phyloP scores from a whole-genome alignment of 2,329 filamentous ascomycete species.

The Fusarium veterinarium region DNA sequence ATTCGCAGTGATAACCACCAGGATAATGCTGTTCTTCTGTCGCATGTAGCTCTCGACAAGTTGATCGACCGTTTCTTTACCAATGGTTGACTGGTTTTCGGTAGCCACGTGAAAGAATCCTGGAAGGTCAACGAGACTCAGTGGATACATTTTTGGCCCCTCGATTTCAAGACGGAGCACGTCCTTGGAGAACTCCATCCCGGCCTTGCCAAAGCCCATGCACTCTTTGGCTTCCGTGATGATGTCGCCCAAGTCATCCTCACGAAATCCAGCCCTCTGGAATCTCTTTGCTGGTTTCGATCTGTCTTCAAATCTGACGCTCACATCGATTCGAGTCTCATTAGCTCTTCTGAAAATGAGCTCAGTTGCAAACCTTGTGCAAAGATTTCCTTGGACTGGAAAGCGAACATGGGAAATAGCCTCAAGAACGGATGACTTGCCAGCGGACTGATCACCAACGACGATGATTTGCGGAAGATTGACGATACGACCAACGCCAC shows the following conservation, averaged over 20 bases:
- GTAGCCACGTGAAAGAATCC: slow-evolving; percentile 54
- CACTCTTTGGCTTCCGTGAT: slow-evolving; percentile 62
- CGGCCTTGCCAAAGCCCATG: slow-evolving; percentile 57
- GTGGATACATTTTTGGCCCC: slow-evolving; percentile 56
- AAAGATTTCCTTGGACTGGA: slow-evolving; percentile 64
- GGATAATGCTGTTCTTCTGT: slow-evolving; percentile 68
- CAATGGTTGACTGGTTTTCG: slow-evolving; percentile 47
- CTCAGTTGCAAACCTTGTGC: slow-evolving; percentile 72
- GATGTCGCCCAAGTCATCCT: slow-evolving; percentile 58
- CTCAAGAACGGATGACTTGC: slow-evolving; percentile 74
- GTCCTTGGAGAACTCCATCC: slow-evolving; percentile 56
- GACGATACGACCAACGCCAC: slow-evolving; percentile 60
- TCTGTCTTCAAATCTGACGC: slow-evolving; percentile 53
- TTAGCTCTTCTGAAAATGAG: slow-evolving; percentile 61
- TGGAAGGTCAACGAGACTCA: slow-evolving; percentile 68
- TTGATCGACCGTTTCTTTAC: slow-evolving; percentile 48
- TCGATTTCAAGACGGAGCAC: slow-evolving; percentile 60
- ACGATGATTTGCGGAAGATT: slow-evolving; percentile 67
- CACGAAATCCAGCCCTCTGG: slow-evolving; percentile 50
- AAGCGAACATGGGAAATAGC: slow-evolving; percentile 72
- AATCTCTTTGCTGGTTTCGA: slow-evolving; percentile 38
- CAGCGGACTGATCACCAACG: slow-evolving; percentile 69
- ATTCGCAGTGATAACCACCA: slow-evolving; percentile 64
- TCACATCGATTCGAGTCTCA: slow-evolving; percentile 54
- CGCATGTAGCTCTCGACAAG: slow-evolving; percentile 65